Evolutionary conservation across 805 yeast genomes (phyloP), one percentile per base, ranked within the genome.

Genomic region (Candida xyloterini): DNA sequence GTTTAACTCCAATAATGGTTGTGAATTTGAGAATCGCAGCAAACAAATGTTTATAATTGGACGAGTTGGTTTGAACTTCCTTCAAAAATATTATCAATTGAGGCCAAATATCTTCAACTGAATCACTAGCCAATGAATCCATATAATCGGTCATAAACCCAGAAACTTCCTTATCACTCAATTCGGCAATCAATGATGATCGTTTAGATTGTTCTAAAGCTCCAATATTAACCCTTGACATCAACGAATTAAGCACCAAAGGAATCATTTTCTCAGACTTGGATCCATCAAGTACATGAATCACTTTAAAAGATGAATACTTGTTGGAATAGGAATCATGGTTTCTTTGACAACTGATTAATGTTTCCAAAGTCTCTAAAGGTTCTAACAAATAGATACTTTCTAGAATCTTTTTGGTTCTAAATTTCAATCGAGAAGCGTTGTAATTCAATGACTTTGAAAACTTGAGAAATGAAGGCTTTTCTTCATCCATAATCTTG

Each of bases 271-370:
- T 52, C 41, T 79, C 84, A 0, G 95, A 84, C 47, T 85, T 76
- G 7, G 95, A 84, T 0, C 93, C 91, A 62, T 90, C 96, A 34
- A 90, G 63, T 2, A 84, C 81, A 57, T 85, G 88, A n/a, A 86
- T 59, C 1, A 86, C 54, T 48, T 81, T 83, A 51, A 79, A 73
- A 10, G 78, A 66, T 5, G 73, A 52, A 59, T 48, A 18, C 51
- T 50, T 23, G 11, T 46, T 39, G 10, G 43, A 35, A 10, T 29
- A 37, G 29, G 53, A 46, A 20, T 46, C 44, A 5, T 57, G 51
- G 13, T 52, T 50, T 4, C 46, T 46, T 15, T 60, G 61, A 9
- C 61, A 52, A 13, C 57, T 57, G 13, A 87, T 70, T 43, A 90
- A 59, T 7, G 80, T 71, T 52, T 85, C 95, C 41, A 88, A 61